Evolutionary conservation across 2,329 filamentous ascomycete species (phyloP).

Genomic region (Aureobasidium sp.): DNA sequence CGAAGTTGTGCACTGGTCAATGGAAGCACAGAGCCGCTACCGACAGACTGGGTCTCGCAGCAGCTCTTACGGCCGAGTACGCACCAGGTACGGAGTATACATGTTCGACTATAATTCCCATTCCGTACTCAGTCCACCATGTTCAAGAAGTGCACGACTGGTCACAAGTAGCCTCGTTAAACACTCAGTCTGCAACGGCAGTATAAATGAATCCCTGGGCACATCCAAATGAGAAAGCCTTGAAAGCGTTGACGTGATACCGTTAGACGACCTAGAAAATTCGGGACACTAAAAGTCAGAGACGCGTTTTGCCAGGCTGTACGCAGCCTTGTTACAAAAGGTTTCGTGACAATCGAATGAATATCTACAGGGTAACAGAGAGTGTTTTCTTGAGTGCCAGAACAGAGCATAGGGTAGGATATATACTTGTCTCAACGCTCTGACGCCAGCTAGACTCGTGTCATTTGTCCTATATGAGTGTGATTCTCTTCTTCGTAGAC

Average conservation of each 20-base stretch:
- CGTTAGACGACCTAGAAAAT: not conserved
- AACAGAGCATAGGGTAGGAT: not conserved
- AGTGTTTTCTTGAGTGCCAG: too few relatives aligned
- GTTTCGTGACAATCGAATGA: not conserved
- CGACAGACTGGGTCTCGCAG: not conserved
- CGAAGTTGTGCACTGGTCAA: not conserved
- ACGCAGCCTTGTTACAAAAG: not conserved
- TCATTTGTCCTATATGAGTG: not conserved
- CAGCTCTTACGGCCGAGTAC: slow-evolving; percentile 5
- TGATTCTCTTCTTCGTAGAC: not conserved
- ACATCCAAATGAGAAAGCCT: not conserved
- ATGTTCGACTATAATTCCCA: not conserved
- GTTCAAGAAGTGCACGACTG: not conserved
- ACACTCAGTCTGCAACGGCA: too few relatives aligned
- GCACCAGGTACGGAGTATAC: not conserved
- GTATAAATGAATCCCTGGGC: not conserved
- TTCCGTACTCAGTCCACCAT: not conserved
- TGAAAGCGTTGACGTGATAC: not conserved
- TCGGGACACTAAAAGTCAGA: slow-evolving; percentile 10
- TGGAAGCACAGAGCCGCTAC: not conserved
- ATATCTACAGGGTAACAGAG: not conserved
- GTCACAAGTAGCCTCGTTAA: too few relatives aligned
- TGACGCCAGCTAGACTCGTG: too few relatives aligned
- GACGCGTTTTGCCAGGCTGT: slow-evolving; percentile 8
- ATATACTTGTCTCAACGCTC: not conserved